phyloP scores from a whole-genome alignment of 768 basidiomycete genomes.

The Mycena sanguinolenta region DNA sequence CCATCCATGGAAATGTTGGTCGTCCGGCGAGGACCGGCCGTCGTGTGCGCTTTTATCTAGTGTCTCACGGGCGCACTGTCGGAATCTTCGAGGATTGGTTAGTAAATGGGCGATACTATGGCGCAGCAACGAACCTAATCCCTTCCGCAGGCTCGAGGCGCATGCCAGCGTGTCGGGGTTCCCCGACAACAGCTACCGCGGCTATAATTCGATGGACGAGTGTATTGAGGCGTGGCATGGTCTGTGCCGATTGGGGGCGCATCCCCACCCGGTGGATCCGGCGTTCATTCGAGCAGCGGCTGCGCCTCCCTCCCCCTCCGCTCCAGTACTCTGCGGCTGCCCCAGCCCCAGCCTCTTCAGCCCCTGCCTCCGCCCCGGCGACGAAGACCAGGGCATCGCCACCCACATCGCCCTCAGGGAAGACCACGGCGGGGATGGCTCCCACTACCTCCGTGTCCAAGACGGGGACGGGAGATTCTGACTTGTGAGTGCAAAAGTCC shows the following conservation, averaged over 20 bases:
- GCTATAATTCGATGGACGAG: neutral
- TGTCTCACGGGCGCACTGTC: neutral
- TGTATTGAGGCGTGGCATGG: neutral
- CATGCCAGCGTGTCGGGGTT: neutral
- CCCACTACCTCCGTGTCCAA: too few relatives aligned
- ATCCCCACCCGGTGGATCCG: neutral
- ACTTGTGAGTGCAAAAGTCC: neutral
- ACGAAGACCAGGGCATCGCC: too few relatives aligned
- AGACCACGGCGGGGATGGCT: too few relatives aligned
- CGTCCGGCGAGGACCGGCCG: too few relatives aligned
- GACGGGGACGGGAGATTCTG: too few relatives aligned
- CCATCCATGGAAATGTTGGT: too few relatives aligned
- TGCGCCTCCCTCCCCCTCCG: neutral
- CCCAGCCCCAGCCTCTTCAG: too few relatives aligned
- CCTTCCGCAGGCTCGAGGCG: neutral
- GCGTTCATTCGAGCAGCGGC: neutral
- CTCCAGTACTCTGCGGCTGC: too few relatives aligned
- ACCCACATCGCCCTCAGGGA: too few relatives aligned
- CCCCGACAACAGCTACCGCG: neutral
- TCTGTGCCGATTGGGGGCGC: neutral
- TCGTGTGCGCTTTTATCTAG: neutral
- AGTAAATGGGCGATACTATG: too few relatives aligned
- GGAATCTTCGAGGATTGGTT: neutral
- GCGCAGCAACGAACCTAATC: too few relatives aligned
- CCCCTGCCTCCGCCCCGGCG: too few relatives aligned